Evolutionary conservation across 768 basidiomycete genomes (phyloP).

Genomic region (Suillus alpinus): DNA sequence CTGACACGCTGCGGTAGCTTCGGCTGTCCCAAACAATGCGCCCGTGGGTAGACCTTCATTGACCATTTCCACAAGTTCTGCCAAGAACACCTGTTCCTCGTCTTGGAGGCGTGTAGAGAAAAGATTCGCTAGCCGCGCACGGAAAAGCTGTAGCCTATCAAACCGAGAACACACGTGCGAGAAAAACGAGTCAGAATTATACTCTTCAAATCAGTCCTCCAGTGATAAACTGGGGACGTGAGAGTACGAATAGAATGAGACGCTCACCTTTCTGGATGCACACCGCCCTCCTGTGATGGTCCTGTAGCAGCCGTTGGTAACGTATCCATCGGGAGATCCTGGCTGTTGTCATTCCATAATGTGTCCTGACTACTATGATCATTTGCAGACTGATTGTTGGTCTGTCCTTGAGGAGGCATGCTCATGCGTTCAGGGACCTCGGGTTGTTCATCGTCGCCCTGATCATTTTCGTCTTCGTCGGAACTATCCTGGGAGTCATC

Average conservation of each 20-base stretch:
- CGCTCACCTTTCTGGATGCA: conserved; percentile 59
- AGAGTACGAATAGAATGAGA: conserved; percentile 6
- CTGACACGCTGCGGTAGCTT: conserved; percentile 71
- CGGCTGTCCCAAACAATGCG: conserved; percentile 74
- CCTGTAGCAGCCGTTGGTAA: conserved; percentile 36
- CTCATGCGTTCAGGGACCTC: conserved; percentile 46
- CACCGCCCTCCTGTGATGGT: conserved; percentile 39
- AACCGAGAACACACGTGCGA: background rate
- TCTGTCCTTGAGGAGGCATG: conserved; percentile 37
- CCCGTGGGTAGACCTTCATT: conserved; percentile 73
- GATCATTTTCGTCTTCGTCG: conserved; percentile 47
- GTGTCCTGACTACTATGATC: conserved; percentile 46
- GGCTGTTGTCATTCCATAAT: conserved; percentile 66
- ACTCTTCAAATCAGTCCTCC: conserved; percentile 1
- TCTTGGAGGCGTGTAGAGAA: conserved; percentile 69
- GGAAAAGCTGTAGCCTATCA: conserved; percentile 75
- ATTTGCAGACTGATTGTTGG: conserved; percentile 22
- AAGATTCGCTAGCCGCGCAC: conserved; percentile 67
- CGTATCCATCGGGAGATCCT: conserved; percentile 61
- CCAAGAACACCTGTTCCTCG: conserved; percentile 72
- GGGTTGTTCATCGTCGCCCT: conserved; percentile 33
- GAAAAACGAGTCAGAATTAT: background rate
- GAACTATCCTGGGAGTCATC: conserved; percentile 37
- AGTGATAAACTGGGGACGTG: background rate
- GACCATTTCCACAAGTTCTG: conserved; percentile 65